Evolutionary conservation across 192 early-diverging fungal genomes (phyloP).

Genomic region (Podila clonocystis): DNA sequence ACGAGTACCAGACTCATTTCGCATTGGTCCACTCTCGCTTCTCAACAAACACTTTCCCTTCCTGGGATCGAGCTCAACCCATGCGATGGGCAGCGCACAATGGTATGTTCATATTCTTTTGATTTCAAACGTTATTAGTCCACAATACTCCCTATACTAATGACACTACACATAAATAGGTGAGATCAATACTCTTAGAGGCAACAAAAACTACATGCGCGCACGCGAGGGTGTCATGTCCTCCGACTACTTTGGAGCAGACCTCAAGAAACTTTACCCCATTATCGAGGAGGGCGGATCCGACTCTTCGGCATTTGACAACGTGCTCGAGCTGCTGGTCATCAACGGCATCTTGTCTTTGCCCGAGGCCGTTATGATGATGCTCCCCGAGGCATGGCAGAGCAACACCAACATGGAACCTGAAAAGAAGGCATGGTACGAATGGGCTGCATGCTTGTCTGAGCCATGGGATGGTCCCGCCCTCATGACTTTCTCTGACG

Average conservation of each 20-base stretch:
- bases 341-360: slow-evolving; percentile 90
- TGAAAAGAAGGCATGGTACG: slow-evolving; percentile 93
- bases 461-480: slow-evolving; percentile 99
- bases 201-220: slow-evolving; percentile 99
- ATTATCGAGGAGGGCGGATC: slow-evolving; percentile 96
- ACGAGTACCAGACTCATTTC: slow-evolving; percentile 89
- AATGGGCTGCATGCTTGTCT: slow-evolving; percentile 97
- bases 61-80: slow-evolving; percentile 99
- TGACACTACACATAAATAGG: slow-evolving; percentile 51
- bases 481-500: slow-evolving; percentile 97
- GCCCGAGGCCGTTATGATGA: slow-evolving; percentile 98
- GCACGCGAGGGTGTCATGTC: slow-evolving; percentile 95
- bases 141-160: not conserved
- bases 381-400: slow-evolving; percentile 99
- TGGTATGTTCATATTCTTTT: slow-evolving; percentile 61
- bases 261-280: slow-evolving; percentile 87
- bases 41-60: slow-evolving; percentile 99
- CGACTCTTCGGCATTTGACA: slow-evolving; percentile 97
- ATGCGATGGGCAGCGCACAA: slow-evolving; percentile 99
- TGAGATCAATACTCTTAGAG: slow-evolving; percentile 98
- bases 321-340: slow-evolving; percentile 94
- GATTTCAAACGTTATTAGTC: slow-evolving; percentile 3
- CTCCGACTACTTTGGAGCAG: slow-evolving; percentile 78
- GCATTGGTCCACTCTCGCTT: slow-evolving; percentile 98
- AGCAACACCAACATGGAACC: slow-evolving; percentile 86